Percentiles rank a stretch among this genome's conserved stretches.
phyloP scores from a whole-genome alignment of 2,329 filamentous ascomycete species.

The Epichloe uncinata region DNA sequence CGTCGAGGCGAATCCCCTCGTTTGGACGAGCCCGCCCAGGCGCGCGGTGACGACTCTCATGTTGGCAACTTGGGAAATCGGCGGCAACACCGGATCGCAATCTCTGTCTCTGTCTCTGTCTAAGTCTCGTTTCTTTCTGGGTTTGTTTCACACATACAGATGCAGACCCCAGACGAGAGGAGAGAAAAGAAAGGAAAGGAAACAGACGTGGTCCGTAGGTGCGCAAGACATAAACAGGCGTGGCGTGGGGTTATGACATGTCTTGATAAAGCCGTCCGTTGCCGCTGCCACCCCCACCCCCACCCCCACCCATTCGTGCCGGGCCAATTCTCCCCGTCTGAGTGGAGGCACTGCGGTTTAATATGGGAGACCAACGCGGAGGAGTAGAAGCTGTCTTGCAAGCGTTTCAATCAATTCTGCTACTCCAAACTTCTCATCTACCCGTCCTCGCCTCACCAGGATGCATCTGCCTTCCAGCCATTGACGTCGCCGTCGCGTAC shows the following conservation, averaged over 20 bases:
- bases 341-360: too few relatives aligned
- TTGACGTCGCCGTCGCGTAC: neutral
- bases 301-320: too few relatives aligned
- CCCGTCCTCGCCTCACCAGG: neutral
- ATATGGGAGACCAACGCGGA: too few relatives aligned
- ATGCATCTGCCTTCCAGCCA: neutral
- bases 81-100: neutral
- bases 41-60: conserved; percentile 13
- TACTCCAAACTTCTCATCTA: neutral
- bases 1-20: conserved; percentile 38
- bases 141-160: too few relatives aligned
- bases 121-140: too few relatives aligned
- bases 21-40: conserved; percentile 20
- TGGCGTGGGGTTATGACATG: neutral
- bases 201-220: too few relatives aligned
- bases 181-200: neutral
- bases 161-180: neutral
- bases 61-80: neutral
- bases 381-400: neutral
- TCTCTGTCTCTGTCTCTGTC: neutral
- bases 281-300: conserved; percentile 15
- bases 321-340: neutral
- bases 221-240: too few relatives aligned
- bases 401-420: conserved; percentile 6
- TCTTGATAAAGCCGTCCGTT: conserved; percentile 20